These are phyloP conservation scores for Saturnispora mendoncae DNA, from an alignment of 805 yeast species.

Conservation along the genomic window DNA sequence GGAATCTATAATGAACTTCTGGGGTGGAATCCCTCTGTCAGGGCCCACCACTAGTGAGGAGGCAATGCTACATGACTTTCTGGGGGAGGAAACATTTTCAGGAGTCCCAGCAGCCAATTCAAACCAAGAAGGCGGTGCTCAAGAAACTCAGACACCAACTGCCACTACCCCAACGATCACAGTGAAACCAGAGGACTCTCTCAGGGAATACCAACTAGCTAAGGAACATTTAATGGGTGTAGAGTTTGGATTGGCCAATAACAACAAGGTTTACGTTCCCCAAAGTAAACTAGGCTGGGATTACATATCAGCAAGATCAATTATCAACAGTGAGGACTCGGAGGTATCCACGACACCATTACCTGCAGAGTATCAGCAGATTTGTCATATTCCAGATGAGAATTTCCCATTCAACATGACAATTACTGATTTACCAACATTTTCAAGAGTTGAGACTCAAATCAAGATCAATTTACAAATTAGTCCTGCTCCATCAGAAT, in stretches of 20 bases:
- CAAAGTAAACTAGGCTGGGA: constrained; percentile 26
- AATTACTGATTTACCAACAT: constrained; percentile 60
- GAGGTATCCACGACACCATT: constrained; percentile 23
- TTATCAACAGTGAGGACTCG: constrained; percentile 14
- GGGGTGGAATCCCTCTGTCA: not conserved
- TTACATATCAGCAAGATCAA: constrained; percentile 9
- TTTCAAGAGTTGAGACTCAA: constrained; percentile 93
- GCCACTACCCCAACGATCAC: constrained; percentile 5
- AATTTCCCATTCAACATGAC: constrained; percentile 40
- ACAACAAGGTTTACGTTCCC: constrained; percentile 5
- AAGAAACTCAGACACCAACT: not conserved
- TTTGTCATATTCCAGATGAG: constrained; percentile 12
- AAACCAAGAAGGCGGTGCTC: not conserved
- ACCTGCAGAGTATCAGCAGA: constrained; percentile 25
- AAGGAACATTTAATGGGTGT: constrained; percentile 43
- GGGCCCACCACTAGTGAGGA: not conserved
- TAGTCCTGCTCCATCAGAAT: constrained; percentile 70
- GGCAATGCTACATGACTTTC: not conserved
- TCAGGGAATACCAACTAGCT: constrained; percentile 33
- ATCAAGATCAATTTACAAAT: constrained; percentile 65
- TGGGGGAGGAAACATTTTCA: not conserved
- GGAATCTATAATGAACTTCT: constrained; percentile 5
- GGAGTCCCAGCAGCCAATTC: not conserved
- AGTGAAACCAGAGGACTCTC: constrained; percentile 18
- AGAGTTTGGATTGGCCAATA: constrained; percentile 38